phyloP scores from a whole-genome alignment of 2,329 filamentous ascomycete species.

The Fusarium musae region DNA sequence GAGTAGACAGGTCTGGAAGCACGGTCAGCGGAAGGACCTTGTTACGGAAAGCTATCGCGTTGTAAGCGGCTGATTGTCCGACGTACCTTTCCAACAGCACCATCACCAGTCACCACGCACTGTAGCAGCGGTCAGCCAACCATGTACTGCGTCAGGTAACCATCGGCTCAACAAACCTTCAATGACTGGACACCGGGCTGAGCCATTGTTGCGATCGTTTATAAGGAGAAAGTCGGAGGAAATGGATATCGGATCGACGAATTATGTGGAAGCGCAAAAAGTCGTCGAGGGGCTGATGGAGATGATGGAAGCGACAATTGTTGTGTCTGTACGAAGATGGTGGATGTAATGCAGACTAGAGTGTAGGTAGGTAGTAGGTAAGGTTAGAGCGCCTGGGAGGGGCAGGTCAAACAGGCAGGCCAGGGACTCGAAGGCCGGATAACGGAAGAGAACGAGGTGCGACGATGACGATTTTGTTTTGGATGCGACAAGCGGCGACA shows the following conservation, averaged over 20 bases:
- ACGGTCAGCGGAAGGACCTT: slow-evolving; percentile 44
- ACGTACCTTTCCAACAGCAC: slow-evolving; percentile 95
- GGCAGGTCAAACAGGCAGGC: slow-evolving; percentile 3
- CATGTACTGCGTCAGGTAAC: slow-evolving; percentile 32
- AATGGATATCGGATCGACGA: slow-evolving; percentile 2
- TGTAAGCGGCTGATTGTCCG: background rate
- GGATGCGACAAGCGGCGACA: slow-evolving; percentile 28
- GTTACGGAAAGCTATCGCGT: background rate
- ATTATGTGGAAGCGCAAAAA: slow-evolving; percentile 15
- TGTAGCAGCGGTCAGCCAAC: slow-evolving; percentile 56
- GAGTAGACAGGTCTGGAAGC: slow-evolving; percentile 88
- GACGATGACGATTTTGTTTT: slow-evolving; percentile 29
- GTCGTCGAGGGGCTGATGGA: slow-evolving; percentile 22
- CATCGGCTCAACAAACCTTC: slow-evolving; percentile 71
- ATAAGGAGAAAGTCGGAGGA: slow-evolving; percentile 3
- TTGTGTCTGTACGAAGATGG: slow-evolving; percentile 21
- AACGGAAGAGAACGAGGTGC: slow-evolving; percentile 30
- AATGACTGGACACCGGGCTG: slow-evolving; percentile 88
- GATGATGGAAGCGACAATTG: slow-evolving; percentile 24
- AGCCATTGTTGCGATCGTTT: slow-evolving; percentile 65
- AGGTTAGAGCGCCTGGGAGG: slow-evolving; percentile 9
- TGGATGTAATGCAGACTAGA: slow-evolving; percentile 19
- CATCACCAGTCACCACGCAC: slow-evolving; percentile 99
- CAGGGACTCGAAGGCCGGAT: slow-evolving; percentile 15
- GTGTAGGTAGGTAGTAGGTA: background rate